Conservation (phyloP, 179 eudicot species). For the Spinacia oleracea region DNA sequence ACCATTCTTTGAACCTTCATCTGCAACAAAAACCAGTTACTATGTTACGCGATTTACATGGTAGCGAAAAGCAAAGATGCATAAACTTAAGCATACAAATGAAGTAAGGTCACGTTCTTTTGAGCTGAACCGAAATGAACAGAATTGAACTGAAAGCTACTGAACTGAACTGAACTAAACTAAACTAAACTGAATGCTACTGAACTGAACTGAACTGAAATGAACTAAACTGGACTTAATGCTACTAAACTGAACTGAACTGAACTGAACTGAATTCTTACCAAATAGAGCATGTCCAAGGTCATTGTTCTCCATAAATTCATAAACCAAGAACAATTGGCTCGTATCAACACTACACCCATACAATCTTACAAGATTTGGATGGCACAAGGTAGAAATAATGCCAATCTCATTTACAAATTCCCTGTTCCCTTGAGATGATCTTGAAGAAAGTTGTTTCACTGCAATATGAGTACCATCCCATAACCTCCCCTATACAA, state of each 20-base stretch:
- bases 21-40: neutral
- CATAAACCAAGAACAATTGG: constrained; percentile 30
- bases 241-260: no score
- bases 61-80: neutral
- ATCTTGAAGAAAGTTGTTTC: constrained; percentile 36
- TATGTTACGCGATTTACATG: neutral
- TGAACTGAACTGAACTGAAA: no score
- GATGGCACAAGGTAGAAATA: constrained; percentile 34
- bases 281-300: constrained; percentile 34
- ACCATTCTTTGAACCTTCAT: constrained; percentile 10
- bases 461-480: constrained; percentile 37
- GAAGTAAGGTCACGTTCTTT: no score
- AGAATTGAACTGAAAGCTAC: no score
- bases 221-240: no score
- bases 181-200: no score
- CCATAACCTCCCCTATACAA: constrained; percentile 28
- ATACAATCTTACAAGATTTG: constrained; percentile 36
- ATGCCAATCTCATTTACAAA: constrained; percentile 39
- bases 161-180: no score
- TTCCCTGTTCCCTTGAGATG: constrained; percentile 38
- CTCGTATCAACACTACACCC: constrained; percentile 35
- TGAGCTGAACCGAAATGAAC: no score
- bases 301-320: constrained; percentile 38
- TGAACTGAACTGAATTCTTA: no score
- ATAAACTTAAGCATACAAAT: neutral